A percentile compares a stretch with the other conserved stretches of the same genome.
phyloP scores from a whole-genome alignment of 495 filamentous ascomycete species.

The Penicillium steckii region DNA sequence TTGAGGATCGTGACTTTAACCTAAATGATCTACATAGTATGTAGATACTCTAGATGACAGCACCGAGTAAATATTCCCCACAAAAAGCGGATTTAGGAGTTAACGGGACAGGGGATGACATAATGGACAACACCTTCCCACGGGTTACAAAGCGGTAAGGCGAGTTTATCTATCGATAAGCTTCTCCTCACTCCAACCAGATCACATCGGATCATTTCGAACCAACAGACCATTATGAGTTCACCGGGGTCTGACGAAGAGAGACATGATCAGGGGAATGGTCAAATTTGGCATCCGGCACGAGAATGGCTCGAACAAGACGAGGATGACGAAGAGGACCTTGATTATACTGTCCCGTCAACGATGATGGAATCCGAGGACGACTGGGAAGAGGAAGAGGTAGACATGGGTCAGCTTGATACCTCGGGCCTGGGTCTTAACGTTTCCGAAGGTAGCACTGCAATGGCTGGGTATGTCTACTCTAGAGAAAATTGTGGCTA shows the following conservation, averaged over 20 bases:
- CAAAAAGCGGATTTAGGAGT: conserved; percentile 15
- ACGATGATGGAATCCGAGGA: conserved; percentile 11
- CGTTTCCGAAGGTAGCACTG: conserved; percentile 33
- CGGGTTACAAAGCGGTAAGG: too few relatives aligned
- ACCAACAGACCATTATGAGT: conserved; percentile 11
- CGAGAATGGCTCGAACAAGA: conserved; percentile 45
- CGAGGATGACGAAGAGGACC: conserved; percentile 29
- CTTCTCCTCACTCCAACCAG: conserved; percentile 16
- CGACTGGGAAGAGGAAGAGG: conserved; percentile 19
- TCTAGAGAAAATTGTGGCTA: conserved; percentile 17
- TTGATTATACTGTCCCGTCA: conserved; percentile 22
- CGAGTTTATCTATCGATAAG: conserved; percentile 25
- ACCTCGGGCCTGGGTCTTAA: conserved; percentile 50
- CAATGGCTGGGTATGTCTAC: conserved; percentile 25
- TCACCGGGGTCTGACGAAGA: conserved; percentile 11
- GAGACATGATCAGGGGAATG: conserved; percentile 2
- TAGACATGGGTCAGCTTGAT: conserved; percentile 49
- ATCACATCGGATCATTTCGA: conserved; percentile 2
- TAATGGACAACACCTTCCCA: too few relatives aligned
- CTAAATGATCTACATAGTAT: too few relatives aligned
- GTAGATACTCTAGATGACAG: too few relatives aligned
- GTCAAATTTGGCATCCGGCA: conserved; percentile 34
- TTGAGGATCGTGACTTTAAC: too few relatives aligned
- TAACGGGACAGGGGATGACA: background rate
- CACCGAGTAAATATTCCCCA: too few relatives aligned